Evolutionary conservation across 331 rosid species (phyloP), one percentile per base, ranked within the genome.

Genomic region (Acacia concinna): DNA sequence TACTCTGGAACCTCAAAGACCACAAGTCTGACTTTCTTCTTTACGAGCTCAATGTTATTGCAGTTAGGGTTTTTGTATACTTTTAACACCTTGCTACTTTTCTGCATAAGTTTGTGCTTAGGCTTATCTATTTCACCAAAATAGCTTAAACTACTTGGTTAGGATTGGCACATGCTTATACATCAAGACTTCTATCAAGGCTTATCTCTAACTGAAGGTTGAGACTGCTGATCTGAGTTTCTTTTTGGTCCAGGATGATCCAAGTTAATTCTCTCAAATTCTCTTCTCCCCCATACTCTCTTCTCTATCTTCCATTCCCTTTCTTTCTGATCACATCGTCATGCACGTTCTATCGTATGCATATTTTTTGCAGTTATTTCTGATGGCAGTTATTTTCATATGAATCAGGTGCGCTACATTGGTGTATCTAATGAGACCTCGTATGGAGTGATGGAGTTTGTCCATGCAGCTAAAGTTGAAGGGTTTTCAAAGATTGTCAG

Each of bases 361-460:
- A 73, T 28, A 81, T 44, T 72, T 68, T 9, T 57, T 25, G 52
- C 68, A 20, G 51, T 44, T 74, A 62, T 64, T 64, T 76, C n/a
- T 40, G 49, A 81, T 66, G 13, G 54, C 17, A 23, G 30, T 1
- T 69, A 2, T 25, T 85, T 84, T 79, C 64, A 30, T 66, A 49
- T 76, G 75, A 49, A 78, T 85, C 76, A 91, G 97, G 94, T 93
- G 79, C 97, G 98, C 69, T 86, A 91, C 81, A 80, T 95, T 80
- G 98, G 98, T 8, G 93, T 95, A 82, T 95, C 99, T 10, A 95
- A 93, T 72, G 98, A 95, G 91, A 90, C 98, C 83, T 95, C 99
- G 8, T 95, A 90, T 76, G 97, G 98, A 77, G 99, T 92, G 76
- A 95, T 92, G 99, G 97, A 95, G 86, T 95, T 93, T 68, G 91